Percentiles rank a stretch among this genome's conserved stretches.
Evolutionary conservation across 2,329 filamentous ascomycete species (phyloP).

Genomic region (Ophiostoma himal-ulmi): DNA sequence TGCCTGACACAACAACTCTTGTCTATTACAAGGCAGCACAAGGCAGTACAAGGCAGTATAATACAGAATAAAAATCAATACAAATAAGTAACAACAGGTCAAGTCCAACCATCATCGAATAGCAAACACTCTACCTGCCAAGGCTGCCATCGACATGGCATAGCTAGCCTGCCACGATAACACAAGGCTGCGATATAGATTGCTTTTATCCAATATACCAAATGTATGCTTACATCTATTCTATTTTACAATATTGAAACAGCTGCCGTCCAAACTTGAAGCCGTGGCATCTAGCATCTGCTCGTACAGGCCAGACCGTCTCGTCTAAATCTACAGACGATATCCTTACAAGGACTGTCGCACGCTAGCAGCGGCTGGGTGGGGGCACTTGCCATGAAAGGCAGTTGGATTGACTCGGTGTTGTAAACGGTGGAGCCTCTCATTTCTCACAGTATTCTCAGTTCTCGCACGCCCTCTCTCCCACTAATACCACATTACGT

Average conservation of each 20-base stretch:
- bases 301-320: background rate
- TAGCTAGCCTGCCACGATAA: background rate
- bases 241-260: too few species aligned
- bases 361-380: slow-evolving; percentile 13
- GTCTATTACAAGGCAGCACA: too few species aligned
- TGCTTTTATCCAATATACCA: background rate
- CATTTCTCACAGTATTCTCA: background rate
- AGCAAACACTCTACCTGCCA: background rate
- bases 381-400: slow-evolving; percentile 19
- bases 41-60: too few species aligned
- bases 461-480: background rate
- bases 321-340: background rate
- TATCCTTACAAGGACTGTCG: background rate
- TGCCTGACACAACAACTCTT: too few species aligned
- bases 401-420: slow-evolving; percentile 13
- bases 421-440: background rate
- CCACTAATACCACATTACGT: background rate
- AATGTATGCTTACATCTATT: too few species aligned
- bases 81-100: background rate
- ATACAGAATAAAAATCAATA: too few species aligned
- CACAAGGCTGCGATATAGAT: background rate
- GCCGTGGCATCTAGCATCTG: too few species aligned
- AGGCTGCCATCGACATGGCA: background rate
- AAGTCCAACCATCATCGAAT: background rate
- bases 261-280: too few species aligned